phyloP scores from a whole-genome alignment of 768 basidiomycete species.

The button mushroom (Agaricus bisporus) region DNA sequence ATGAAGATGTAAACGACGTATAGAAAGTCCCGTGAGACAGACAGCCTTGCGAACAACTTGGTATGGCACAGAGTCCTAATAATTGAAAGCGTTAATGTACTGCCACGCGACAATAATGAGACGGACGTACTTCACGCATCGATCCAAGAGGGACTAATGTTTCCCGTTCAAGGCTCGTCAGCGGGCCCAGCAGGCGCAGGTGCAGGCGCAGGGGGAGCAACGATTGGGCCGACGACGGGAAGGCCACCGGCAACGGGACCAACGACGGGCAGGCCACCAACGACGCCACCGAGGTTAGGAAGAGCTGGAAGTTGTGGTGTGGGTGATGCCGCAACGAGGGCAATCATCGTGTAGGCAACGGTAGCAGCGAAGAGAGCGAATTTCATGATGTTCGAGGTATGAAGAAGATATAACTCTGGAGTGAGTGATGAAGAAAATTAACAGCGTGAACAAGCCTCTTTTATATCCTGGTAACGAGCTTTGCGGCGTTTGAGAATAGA shows the following conservation, averaged over 20 bases:
- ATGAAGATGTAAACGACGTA: no score
- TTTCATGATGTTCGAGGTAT: background rate
- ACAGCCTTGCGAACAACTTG: no score
- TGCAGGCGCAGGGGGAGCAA: background rate
- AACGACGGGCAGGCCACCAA: background rate
- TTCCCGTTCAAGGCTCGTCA: background rate
- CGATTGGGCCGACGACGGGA: background rate
- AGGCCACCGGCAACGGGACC: background rate
- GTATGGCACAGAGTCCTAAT: no score
- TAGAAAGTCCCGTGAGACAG: no score
- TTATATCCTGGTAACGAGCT: no score
- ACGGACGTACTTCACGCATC: no score
- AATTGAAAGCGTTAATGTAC: no score
- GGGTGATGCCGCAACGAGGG: background rate
- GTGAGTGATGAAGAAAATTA: no score
- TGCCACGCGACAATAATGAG: no score
- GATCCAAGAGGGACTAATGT: background rate
- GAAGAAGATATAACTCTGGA: background rate
- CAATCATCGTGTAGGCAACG: background rate
- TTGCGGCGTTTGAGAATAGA: no score
- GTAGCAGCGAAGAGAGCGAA: background rate
- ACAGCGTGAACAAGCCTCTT: no score
- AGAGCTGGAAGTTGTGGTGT: background rate
- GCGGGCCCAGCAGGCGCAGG: no score
- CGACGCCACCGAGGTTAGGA: background rate